phyloP scores from a whole-genome alignment of 1,139 yeast genomes.

The Hansenula lynferdii region DNA sequence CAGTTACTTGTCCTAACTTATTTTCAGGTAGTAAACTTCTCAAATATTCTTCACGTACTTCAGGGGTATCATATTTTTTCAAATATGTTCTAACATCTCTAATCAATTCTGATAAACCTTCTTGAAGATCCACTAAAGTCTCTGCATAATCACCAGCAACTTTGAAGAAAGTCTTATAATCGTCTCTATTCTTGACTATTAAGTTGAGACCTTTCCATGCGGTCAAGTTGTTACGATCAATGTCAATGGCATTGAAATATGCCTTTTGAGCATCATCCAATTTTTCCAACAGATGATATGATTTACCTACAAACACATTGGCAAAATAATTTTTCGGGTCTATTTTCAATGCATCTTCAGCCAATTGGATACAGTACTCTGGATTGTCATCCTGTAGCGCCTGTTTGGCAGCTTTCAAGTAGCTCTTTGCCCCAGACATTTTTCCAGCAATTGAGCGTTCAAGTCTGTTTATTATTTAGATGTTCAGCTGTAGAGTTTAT shows the following conservation, averaged over 20 bases:
- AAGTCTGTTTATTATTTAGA: no score
- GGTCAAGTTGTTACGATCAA: constrained; percentile 49
- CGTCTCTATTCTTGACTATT: constrained; percentile 32
- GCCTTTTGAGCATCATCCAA: constrained; percentile 40
- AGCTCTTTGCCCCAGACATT: constrained; percentile 32
- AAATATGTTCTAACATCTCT: constrained; percentile 43
- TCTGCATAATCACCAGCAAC: constrained; percentile 37
- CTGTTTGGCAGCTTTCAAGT: constrained; percentile 53
- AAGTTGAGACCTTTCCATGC: constrained; percentile 82
- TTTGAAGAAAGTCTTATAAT: constrained; percentile 44
- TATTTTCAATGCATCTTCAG: constrained; percentile 43
- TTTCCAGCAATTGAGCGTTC: no score
- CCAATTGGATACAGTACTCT: constrained; percentile 49
- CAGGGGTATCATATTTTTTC: constrained; percentile 29
- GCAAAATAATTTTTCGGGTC: constrained; percentile 66
- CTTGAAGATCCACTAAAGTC: constrained; percentile 32
- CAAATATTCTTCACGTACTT: constrained; percentile 43
- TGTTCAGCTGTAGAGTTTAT: no score
- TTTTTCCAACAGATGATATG: constrained; percentile 28
- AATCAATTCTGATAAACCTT: constrained; percentile 43
- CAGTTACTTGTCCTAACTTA: constrained; percentile 51
- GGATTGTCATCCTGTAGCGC: constrained; percentile 56
- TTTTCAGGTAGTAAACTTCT: constrained; percentile 59
- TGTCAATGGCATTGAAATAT: constrained; percentile 50
- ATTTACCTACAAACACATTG: constrained; percentile 43